Percentiles rank a stretch among this genome's conserved stretches.
These are phyloP conservation scores for Skeletonema marinoi DNA, from an alignment of 108 stramenopile species.

Conservation along the genomic window DNA sequence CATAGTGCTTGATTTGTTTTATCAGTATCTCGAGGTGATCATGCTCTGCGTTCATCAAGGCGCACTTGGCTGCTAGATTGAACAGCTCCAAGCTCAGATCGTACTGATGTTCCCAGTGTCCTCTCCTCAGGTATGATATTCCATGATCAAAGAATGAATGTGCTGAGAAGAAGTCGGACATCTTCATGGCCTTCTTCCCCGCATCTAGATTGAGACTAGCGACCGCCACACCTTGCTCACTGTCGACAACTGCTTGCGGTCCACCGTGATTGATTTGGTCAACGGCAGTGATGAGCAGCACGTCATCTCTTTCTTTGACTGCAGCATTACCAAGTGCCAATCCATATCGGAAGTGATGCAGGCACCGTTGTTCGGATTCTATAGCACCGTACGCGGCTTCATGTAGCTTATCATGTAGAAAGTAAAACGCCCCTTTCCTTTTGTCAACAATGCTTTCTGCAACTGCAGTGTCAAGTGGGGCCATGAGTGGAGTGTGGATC, in stretches of 20 bases:
- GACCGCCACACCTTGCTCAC: too few relatives aligned
- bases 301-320: too few relatives aligned
- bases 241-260: too few relatives aligned
- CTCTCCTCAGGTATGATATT: background rate
- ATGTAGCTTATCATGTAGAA: too few relatives aligned
- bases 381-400: too few relatives aligned
- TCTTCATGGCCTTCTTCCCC: too few relatives aligned
- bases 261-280: too few relatives aligned
- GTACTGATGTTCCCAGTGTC: conserved; percentile 34
- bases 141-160: conserved; percentile 1
- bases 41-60: conserved; percentile 8
- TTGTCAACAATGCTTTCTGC: conserved; percentile 18
- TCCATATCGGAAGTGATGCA: conserved; percentile 4
- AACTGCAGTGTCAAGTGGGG: conserved; percentile 4
- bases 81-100: conserved; percentile 25
- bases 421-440: background rate
- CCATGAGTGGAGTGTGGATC: background rate
- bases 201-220: too few relatives aligned
- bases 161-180: too few relatives aligned
- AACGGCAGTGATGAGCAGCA: too few relatives aligned
- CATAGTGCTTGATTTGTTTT: background rate
- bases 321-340: too few relatives aligned
- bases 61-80: conserved; percentile 12
- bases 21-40: background rate
- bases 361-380: too few relatives aligned